Percentiles rank a stretch among this genome's conserved stretches.
These are phyloP conservation scores for Brassica nigra DNA, from an alignment of 345 rosid genomes.

Conservation along the genomic window DNA sequence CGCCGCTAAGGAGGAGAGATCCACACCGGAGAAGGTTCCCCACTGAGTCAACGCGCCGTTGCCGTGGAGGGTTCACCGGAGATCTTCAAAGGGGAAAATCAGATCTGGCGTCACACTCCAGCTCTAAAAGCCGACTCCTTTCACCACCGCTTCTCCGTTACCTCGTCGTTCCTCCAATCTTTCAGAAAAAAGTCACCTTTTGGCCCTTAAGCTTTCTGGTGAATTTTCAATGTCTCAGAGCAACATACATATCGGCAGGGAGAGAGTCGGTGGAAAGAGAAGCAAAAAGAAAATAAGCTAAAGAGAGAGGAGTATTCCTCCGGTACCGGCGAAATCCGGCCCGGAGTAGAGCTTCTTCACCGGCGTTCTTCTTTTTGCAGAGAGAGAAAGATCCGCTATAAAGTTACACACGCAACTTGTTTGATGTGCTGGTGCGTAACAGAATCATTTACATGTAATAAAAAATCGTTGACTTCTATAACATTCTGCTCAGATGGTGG, in stretches of 20 bases:
- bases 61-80: not conserved
- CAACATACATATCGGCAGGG: not conserved
- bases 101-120: not conserved
- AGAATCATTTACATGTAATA: not conserved
- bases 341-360: not conserved
- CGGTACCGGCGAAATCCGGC: not conserved
- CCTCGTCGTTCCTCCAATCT: not conserved
- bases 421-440: no score
- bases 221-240: not conserved
- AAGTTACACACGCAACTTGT: no score
- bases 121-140: not conserved
- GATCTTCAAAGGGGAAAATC: not conserved
- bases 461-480: not conserved
- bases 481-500: not conserved
- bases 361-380: no score
- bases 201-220: not conserved
- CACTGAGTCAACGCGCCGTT: not conserved
- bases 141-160: not conserved
- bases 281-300: not conserved
- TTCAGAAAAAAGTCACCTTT: not conserved
- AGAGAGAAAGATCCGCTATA: no score
- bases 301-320: not conserved
- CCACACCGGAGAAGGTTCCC: not conserved
- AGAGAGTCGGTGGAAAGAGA: not conserved
- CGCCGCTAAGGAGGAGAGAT: not conserved